Evolutionary conservation across 768 basidiomycete genomes (phyloP), one percentile per base, ranked within the genome.

Genomic region (Calvatia gigantea): DNA sequence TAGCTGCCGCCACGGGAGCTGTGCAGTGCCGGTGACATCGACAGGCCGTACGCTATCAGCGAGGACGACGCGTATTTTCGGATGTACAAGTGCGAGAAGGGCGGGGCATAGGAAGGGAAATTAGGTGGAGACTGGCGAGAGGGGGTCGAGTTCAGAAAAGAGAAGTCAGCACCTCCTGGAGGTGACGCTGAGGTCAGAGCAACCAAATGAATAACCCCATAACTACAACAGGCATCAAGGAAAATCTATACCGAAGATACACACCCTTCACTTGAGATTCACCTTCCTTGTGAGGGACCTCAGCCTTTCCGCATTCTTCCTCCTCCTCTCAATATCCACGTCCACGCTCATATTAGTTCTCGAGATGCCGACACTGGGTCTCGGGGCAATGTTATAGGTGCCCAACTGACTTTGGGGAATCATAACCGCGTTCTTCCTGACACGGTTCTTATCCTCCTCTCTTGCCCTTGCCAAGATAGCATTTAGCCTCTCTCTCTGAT

Each of bases 341-440:
- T 89, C 88, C 19, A 92, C 88, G 48, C 84, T 87, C 28, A 67
- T 61, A 61, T 77, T 85, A 47, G 68, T 70, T 64, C 78, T 76
- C 51, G 73, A 60, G 35, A 83, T 62, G 2, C 85, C 86, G 4
- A 78, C 70, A 50, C 79, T 84, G 50, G 68, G 62, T 62, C 70
- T 80, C 6, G 92, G 92, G 37, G 91, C 92, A 25, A 94, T 82
- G 0, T 87, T 88, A 69, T 92, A 95, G 57, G 75, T 87, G 48
- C 87, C 85, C 12, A 92, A 65, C 56, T 88, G 81, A 51, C 85
- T 73, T 67, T 89, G 81, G 2, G 93, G 92, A 54, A 95, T 92
- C 74, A 82, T 79, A 31, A 94, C 92, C 2, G 89, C 88, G 53
- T 94, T 89, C 77, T 83, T 86, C 67, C 83, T 78, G 51, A 86